phyloP scores from a whole-genome alignment of 345 rosid species.

The Salix arbutifolia region DNA sequence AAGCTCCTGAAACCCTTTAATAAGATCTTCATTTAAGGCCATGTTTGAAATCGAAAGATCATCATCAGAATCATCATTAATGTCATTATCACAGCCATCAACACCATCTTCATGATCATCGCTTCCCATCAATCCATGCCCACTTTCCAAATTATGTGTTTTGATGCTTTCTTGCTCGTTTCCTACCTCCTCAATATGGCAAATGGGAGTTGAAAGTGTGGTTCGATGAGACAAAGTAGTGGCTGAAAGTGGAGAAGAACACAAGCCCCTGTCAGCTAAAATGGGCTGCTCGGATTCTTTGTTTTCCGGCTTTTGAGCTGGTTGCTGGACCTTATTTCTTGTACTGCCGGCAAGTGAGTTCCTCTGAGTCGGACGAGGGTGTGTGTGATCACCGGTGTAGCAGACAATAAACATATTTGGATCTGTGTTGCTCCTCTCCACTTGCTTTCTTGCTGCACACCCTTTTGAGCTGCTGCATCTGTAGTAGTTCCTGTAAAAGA shows the following conservation, averaged over 20 bases:
- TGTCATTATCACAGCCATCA: background rate
- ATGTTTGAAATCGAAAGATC: constrained; percentile 56
- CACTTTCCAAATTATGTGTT: constrained; percentile 1
- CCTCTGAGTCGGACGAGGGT: constrained; percentile 84
- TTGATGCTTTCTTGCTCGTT: constrained; percentile 1
- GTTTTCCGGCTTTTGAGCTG: constrained; percentile 18
- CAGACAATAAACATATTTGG: constrained; percentile 58
- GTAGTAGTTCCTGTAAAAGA: constrained; percentile 68
- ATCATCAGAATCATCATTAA: constrained; percentile 36
- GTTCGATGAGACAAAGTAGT: constrained; percentile 54
- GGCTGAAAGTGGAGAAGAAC: constrained; percentile 16
- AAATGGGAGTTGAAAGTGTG: constrained; percentile 36
- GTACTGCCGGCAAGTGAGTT: constrained; percentile 91
- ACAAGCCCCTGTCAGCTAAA: background rate
- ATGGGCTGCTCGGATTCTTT: constrained; percentile 8
- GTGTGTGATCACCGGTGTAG: constrained; percentile 85
- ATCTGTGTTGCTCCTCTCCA: constrained; percentile 69
- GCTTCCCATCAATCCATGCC: constrained; percentile 5
- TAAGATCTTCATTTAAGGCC: constrained; percentile 46
- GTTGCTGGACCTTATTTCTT: constrained; percentile 47
- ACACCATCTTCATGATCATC: constrained; percentile 11
- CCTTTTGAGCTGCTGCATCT: constrained; percentile 88
- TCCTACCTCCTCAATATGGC: constrained; percentile 14
- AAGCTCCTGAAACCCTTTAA: constrained; percentile 32
- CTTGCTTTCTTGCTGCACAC: constrained; percentile 81